Base-by-base conservation (phyloP, 23 red algal genomes). In the Chondrus crispus region DNA sequence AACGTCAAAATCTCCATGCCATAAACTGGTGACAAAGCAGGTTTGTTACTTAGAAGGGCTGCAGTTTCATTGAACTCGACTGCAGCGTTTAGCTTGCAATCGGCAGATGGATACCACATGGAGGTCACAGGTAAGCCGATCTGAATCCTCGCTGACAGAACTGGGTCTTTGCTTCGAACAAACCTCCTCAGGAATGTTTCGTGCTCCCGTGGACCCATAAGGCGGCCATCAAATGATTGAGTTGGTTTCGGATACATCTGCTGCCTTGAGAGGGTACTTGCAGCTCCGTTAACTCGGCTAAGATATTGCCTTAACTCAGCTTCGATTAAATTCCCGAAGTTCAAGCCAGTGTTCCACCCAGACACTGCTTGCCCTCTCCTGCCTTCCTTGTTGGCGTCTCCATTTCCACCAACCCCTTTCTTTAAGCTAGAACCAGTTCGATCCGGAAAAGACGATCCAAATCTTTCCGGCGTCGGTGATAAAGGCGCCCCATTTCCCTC, bases 241-340 rank as follows among this genome's bases (percentile, higher is more conserved):
- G 90, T 93, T n/a, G 90, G 90, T 80, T 93, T 93, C 8, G 90
- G 90, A 68, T 85, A 93, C 70, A 93, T 85, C 57, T 85, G 80
- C 19, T 48, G 80, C 5, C 70, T 62, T 1, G 81, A 80, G 26
- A 85, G 39, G 16, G 68, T 62, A 68, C 81, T 93, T 1, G 81
- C 70, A 18, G 82, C 81, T 22, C 80, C 90, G 20, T 79, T 69
- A 74, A 93, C 81, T 30, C 90, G 41, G 46, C 74, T 53, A n/a
- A 93, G 58, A 36, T 93, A 93, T 30, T 86, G 66, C 48, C 90
- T 79, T 40, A 93, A 49, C 50, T 93, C 90, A 3, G 80, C 90
- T 55, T 93, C 90, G 3, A 93, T 70, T 37, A 93, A 75, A 51
- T 90, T 79, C 14, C 87, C 54, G 24, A 80, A 44, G 33, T 78